These are phyloP conservation scores for Stemphylium vesicarium DNA, from an alignment of 2,329 filamentous ascomycete genomes.

Conservation along the genomic window DNA sequence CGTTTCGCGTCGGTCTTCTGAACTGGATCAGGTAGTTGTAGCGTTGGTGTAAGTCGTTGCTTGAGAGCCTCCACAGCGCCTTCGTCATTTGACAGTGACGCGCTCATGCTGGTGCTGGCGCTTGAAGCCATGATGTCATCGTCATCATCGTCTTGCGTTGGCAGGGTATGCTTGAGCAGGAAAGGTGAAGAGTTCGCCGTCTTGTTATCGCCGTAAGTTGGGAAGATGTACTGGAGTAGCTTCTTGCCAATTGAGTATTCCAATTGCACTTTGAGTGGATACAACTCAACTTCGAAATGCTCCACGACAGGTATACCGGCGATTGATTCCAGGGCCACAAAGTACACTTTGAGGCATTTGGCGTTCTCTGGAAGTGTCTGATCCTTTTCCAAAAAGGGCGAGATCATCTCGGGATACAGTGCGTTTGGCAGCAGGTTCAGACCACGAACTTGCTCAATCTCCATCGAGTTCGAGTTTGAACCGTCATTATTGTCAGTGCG, in stretches of 20 bases:
- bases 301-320: slow-evolving; percentile 97
- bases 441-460: slow-evolving; percentile 85
- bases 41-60: slow-evolving; percentile 80
- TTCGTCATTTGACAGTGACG: slow-evolving; percentile 33
- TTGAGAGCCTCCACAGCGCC: slow-evolving; percentile 78
- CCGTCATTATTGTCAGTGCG: slow-evolving; percentile 97
- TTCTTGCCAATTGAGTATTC: slow-evolving; percentile 92
- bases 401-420: slow-evolving; percentile 94
- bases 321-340: slow-evolving; percentile 98
- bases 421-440: slow-evolving; percentile 90
- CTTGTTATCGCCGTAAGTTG: slow-evolving; percentile 65
- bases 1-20: slow-evolving; percentile 40
- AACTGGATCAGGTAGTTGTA: slow-evolving; percentile 61
- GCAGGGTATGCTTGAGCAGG: slow-evolving; percentile 60
- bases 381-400: slow-evolving; percentile 76
- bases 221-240: slow-evolving; percentile 97
- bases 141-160: slow-evolving; percentile 57
- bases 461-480: slow-evolving; percentile 90
- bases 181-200: slow-evolving; percentile 68
- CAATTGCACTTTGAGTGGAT: slow-evolving; percentile 91
- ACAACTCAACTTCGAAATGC: slow-evolving; percentile 92
- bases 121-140: slow-evolving; percentile 32
- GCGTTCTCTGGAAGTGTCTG: slow-evolving; percentile 64
- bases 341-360: slow-evolving; percentile 93
- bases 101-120: slow-evolving; percentile 23